These are phyloP conservation scores for Saccharomycopsis microspora DNA, from an alignment of 805 yeast genomes.

Conservation along the genomic window DNA sequence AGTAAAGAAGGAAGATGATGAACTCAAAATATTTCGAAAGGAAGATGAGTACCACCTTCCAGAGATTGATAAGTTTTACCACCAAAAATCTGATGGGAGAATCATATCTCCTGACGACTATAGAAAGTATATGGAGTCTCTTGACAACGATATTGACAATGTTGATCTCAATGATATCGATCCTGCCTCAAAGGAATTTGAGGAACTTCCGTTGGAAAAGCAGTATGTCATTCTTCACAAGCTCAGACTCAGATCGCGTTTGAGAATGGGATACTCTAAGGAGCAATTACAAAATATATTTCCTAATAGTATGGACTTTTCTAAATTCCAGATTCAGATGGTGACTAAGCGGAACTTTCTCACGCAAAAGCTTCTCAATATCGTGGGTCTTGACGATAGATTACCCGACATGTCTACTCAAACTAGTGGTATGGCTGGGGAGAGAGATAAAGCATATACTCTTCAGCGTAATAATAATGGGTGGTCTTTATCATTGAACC, in stretches of 20 bases:
- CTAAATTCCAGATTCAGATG: constrained; percentile 85
- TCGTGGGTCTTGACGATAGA: constrained; percentile 61
- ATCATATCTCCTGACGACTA: constrained; percentile 65
- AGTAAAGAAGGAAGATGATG: constrained; percentile 19
- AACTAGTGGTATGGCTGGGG: constrained; percentile 68
- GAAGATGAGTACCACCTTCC: constrained; percentile 87
- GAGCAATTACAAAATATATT: constrained; percentile 77
- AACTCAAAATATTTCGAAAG: constrained; percentile 28
- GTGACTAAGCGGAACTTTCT: constrained; percentile 85
- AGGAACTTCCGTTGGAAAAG: constrained; percentile 65
- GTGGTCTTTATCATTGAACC: constrained; percentile 59
- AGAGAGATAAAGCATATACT: constrained; percentile 63
- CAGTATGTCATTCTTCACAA: constrained; percentile 84
- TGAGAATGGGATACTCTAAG: constrained; percentile 90
- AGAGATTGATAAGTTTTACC: constrained; percentile 41
- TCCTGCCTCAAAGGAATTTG: constrained; percentile 72
- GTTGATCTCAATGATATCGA: constrained; percentile 65
- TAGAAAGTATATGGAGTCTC: constrained; percentile 39
- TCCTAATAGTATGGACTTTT: constrained; percentile 81
- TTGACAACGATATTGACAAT: constrained; percentile 48
- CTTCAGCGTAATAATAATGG: constrained; percentile 72
- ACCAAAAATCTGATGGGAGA: constrained; percentile 53
- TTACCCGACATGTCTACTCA: constrained; percentile 26
- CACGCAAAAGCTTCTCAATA: constrained; percentile 78
- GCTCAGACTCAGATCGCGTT: constrained; percentile 69